These are phyloP conservation scores for Penicillium simplicissimum DNA, from an alignment of 495 filamentous ascomycete species.

Conservation along the genomic window DNA sequence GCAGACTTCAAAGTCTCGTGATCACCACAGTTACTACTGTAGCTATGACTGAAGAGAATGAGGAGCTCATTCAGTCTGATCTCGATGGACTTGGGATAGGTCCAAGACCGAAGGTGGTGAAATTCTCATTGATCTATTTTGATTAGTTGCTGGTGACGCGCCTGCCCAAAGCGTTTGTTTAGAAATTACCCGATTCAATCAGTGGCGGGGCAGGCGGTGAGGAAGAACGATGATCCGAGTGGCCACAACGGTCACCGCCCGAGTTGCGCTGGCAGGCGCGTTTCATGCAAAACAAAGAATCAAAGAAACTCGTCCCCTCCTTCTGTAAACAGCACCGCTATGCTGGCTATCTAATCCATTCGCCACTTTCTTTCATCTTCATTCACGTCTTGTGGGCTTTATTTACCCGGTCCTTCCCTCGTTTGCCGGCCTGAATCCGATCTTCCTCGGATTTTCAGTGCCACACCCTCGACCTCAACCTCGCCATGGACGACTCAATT, in stretches of 20 bases:
- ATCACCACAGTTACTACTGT: neutral
- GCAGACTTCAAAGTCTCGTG: neutral
- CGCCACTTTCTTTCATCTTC: neutral
- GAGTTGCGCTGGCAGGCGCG: slow-evolving; percentile 22
- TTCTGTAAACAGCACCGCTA: slow-evolving; percentile 14
- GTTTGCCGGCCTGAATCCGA: slow-evolving; percentile 2
- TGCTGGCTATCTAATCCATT: slow-evolving; percentile 14
- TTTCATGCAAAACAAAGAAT: slow-evolving; percentile 26
- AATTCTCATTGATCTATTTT: neutral
- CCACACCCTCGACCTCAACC: neutral
- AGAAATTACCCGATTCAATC: slow-evolving; percentile 18
- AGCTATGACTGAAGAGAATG: neutral
- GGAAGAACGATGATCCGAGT: slow-evolving; percentile 30
- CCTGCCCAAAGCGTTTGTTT: slow-evolving; percentile 24
- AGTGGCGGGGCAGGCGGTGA: slow-evolving; percentile 21
- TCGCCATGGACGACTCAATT: slow-evolving; percentile 44
- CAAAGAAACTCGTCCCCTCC: slow-evolving; percentile 21
- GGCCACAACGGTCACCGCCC: slow-evolving; percentile 26
- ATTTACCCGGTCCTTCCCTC: slow-evolving; percentile 14
- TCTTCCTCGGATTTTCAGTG: slow-evolving; percentile 8
- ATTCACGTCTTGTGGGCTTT: neutral
- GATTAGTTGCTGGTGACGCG: neutral
- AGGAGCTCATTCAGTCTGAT: neutral
- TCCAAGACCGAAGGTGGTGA: no score
- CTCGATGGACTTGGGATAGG: neutral